Percentiles rank a stretch among this genome's conserved stretches.
phyloP scores from a whole-genome alignment of 2,329 filamentous ascomycete species.

The Nigrospora osmanthi region DNA sequence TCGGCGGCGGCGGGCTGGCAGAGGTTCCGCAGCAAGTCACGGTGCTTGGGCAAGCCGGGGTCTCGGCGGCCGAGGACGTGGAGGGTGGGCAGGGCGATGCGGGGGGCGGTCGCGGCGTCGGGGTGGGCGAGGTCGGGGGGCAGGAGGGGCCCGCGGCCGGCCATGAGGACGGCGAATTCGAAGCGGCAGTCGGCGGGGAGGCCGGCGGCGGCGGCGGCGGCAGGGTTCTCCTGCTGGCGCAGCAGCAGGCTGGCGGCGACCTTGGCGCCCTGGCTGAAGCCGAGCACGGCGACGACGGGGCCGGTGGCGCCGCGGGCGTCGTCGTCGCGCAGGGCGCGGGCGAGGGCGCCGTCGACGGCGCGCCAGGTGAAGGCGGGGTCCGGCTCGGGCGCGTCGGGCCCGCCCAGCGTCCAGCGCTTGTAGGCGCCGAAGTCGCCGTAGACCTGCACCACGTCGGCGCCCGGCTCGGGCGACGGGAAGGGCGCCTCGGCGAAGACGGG shows the following conservation, averaged over 20 bases:
- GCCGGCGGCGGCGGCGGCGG: conserved; percentile 21
- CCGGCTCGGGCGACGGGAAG: conserved; percentile 45
- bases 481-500: conserved; percentile 64
- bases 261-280: conserved; percentile 57
- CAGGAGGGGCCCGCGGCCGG: conserved; percentile 49
- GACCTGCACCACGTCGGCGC: conserved; percentile 51
- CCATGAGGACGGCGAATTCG: conserved; percentile 50
- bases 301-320: conserved; percentile 35
- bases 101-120: not conserved
- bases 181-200: conserved; percentile 25
- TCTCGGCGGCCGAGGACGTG: not conserved
- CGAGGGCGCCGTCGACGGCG: conserved; percentile 25
- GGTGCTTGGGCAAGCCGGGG: not conserved
- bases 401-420: conserved; percentile 47
- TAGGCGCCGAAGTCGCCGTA: conserved; percentile 59
- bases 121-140: conserved; percentile 27
- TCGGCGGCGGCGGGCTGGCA: not conserved
- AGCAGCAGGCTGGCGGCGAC: conserved; percentile 47
- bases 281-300: conserved; percentile 47
- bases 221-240: conserved; percentile 46
- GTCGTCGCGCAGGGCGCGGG: conserved; percentile 38
- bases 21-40: not conserved
- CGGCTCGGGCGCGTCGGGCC: conserved; percentile 40
- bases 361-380: conserved; percentile 30
- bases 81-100: not conserved